These are phyloP conservation scores for Xylariaceae sp. DNA, from an alignment of 2,329 filamentous ascomycete genomes.

Conservation along the genomic window DNA sequence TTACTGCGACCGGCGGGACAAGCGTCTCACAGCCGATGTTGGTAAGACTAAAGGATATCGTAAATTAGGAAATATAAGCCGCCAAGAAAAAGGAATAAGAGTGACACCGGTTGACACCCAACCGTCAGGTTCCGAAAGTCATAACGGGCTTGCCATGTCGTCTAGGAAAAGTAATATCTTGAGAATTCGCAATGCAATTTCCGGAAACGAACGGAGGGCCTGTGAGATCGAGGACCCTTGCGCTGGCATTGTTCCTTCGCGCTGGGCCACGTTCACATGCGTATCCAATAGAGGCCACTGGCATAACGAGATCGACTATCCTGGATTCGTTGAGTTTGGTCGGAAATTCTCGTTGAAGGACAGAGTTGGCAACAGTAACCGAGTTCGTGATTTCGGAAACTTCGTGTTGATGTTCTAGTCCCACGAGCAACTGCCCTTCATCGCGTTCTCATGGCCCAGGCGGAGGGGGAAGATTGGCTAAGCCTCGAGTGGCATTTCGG, in stretches of 20 bases:
- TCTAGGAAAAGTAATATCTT: conserved; percentile 6
- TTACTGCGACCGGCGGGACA: conserved; percentile 3
- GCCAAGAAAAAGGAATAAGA: conserved; percentile 11
- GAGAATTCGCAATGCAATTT: neutral
- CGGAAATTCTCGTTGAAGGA: neutral
- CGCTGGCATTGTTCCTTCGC: neutral
- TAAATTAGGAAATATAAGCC: conserved; percentile 12
- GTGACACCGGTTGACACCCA: conserved; percentile 17
- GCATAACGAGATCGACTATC: conserved; percentile 8
- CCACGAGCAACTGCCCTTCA: conserved; percentile 1
- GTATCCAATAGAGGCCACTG: conserved; percentile 11
- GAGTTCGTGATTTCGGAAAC: conserved; percentile 4
- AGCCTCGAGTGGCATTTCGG: conserved; percentile 1
- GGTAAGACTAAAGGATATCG: conserved; percentile 18
- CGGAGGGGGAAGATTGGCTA: neutral
- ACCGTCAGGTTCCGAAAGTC: conserved; percentile 5
- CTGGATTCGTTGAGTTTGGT: conserved; percentile 3
- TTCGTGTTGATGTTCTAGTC: neutral
- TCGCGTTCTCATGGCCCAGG: neutral
- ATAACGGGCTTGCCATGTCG: conserved; percentile 6
- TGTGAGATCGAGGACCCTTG: neutral
- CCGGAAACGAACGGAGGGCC: neutral
- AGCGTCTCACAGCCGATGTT: conserved; percentile 8
- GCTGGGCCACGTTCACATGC: neutral
- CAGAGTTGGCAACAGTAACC: neutral